Conservation (phyloP, 371 early-diverging fungal species). For the Mortierella sp. region DNA sequence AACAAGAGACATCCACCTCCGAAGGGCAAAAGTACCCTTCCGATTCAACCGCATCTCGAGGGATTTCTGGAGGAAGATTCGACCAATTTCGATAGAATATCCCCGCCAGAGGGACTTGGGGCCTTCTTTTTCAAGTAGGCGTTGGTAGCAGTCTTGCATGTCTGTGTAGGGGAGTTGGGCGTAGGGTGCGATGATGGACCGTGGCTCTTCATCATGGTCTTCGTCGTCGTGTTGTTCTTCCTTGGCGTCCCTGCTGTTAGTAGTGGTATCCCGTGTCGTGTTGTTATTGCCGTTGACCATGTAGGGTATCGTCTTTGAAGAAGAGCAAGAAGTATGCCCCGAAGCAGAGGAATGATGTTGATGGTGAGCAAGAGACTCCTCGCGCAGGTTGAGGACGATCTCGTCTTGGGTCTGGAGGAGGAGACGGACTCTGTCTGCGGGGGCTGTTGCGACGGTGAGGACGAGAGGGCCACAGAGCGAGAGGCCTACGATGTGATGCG, state of each 20-base stretch:
- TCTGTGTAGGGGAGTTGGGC: slow-evolving; percentile 45
- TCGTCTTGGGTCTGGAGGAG: slow-evolving; percentile 48
- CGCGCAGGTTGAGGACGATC: slow-evolving; percentile 44
- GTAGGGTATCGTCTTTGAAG: neutral
- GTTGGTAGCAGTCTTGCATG: slow-evolving; percentile 29
- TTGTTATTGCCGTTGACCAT: neutral
- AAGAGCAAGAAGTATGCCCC: too few species aligned
- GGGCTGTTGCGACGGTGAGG: slow-evolving; percentile 27
- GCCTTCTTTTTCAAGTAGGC: slow-evolving; percentile 47
- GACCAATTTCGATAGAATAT: slow-evolving; percentile 8
- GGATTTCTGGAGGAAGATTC: slow-evolving; percentile 13
- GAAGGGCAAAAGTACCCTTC: slow-evolving; percentile 1
- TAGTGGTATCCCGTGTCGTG: neutral
- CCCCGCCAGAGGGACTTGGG: slow-evolving; percentile 46
- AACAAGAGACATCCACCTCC: slow-evolving; percentile 4
- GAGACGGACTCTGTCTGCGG: slow-evolving; percentile 41
- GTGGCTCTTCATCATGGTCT: slow-evolving; percentile 29
- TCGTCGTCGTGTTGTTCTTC: neutral
- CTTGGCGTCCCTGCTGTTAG: neutral
- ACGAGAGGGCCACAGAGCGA: slow-evolving; percentile 21
- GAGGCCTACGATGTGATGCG: slow-evolving; percentile 24
- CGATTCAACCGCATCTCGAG: slow-evolving; percentile 18
- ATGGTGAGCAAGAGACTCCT: slow-evolving; percentile 36
- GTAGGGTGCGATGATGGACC: slow-evolving; percentile 47
- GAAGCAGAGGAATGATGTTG: neutral